A percentile compares a stretch with the other conserved stretches of the same genome.
phyloP scores from a whole-genome alignment of 1,139 yeast species.

The Keqinozyma sinolaborantium region DNA sequence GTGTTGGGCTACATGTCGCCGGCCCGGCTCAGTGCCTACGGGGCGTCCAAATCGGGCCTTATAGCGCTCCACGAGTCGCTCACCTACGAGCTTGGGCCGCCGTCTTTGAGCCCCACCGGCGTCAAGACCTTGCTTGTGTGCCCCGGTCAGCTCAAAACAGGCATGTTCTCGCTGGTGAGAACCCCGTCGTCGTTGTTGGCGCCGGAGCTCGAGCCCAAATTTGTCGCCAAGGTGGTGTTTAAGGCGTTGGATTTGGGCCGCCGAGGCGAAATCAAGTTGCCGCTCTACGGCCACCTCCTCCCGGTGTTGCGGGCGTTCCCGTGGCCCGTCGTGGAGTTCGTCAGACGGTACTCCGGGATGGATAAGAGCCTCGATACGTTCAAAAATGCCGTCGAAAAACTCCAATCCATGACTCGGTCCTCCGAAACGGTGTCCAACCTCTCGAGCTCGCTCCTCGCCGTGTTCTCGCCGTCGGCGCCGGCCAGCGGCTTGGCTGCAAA shows the following conservation, averaged over 20 bases:
- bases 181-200: constrained; percentile 77
- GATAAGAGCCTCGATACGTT: constrained; percentile 53
- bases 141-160: constrained; percentile 82
- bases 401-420: background rate
- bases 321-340: constrained; percentile 60
- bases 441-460: background rate
- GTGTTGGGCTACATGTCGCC: constrained; percentile 85
- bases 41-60: constrained; percentile 86
- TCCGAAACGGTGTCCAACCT: background rate
- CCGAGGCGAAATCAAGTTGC: constrained; percentile 67
- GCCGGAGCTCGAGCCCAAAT: constrained; percentile 69
- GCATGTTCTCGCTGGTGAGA: constrained; percentile 63
- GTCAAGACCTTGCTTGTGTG: constrained; percentile 73
- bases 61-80: constrained; percentile 82
- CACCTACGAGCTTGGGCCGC: constrained; percentile 64
- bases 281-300: constrained; percentile 69
- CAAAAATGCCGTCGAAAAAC: constrained; percentile 12
- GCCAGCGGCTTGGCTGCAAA: too few species aligned
- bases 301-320: constrained; percentile 73
- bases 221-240: constrained; percentile 61
- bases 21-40: constrained; percentile 75
- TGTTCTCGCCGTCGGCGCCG: too few species aligned
- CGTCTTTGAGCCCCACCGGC: constrained; percentile 44
- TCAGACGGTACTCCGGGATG: constrained; percentile 57
- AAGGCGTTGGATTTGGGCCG: constrained; percentile 56